Evolutionary conservation across 2,329 filamentous ascomycete species (phyloP), one percentile per base, ranked within the genome.

Genomic region (Ophiostoma himal-ulmi): DNA sequence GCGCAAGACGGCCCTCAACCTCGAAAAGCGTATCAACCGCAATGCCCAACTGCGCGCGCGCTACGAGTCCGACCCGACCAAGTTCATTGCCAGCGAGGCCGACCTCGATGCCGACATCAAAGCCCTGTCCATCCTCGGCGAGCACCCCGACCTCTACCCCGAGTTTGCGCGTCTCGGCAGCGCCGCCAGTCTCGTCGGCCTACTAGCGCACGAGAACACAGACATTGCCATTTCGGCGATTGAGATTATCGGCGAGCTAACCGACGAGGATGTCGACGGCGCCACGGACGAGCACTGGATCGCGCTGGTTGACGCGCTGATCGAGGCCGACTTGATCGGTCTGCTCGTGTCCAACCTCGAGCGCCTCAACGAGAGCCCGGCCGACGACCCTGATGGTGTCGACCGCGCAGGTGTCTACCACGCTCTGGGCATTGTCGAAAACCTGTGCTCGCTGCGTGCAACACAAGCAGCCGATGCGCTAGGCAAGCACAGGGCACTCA

Each of bases 161-260:
- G 92, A 96, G 72, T 93, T 97, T 76, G 89, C 90, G 41, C 89
- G 88, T 74, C 83, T 93, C 68, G 91, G 91, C 26, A 91, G 88
- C 71, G 88, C 89, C 0, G 86, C 81, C 5, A 94, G 90, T 70
- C 80, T 99, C 68, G 92, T 96, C 1, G 87, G 89, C 1, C 80
- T 99, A 69, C 82, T 99, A 67, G 90, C 94, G 20, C 95, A 99
- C 78, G 95, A 99, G 76, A 99, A 99, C 78, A 94, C 94, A 0
- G 95, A 99, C 77, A 96, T 99, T 74, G 93, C 95, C 13, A 96
- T 98, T 75, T 92, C 91, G 73, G 92, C 91, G 0, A 89, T 97
- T 68, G 91, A 98, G 81, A 91, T 97, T 66, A 87, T 99, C 68
- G 89, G 88, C 70, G 95, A 99, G 81, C 82, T 98, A 74, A 96